phyloP scores from a whole-genome alignment of 176 grass and related monocot species.

The Eleusine indica region DNA sequence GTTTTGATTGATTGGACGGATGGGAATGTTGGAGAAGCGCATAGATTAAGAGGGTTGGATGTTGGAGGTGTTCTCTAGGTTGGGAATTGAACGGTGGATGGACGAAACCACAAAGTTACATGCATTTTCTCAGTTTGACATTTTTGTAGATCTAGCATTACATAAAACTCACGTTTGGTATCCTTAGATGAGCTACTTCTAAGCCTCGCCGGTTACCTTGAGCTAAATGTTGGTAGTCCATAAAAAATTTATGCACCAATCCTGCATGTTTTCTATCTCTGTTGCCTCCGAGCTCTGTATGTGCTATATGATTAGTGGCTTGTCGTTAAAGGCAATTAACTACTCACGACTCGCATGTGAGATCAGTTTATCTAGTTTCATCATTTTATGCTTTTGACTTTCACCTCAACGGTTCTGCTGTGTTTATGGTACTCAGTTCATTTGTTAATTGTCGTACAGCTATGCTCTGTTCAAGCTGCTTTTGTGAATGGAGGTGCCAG shows the following conservation, averaged over 20 bases:
- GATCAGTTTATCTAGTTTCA: not conserved
- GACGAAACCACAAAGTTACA: not conserved
- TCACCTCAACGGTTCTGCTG: not conserved
- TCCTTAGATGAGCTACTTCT: not conserved
- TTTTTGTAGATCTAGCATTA: not conserved
- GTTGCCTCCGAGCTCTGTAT: not conserved
- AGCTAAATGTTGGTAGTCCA: not conserved
- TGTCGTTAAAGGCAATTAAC: not conserved
- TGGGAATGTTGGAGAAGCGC: no score
- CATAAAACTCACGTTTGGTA: not conserved
- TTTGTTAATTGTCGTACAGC: slow-evolving; percentile 44
- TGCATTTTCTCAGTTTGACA: not conserved
- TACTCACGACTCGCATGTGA: not conserved
- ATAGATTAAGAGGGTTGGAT: not conserved
- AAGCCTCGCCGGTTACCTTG: not conserved
- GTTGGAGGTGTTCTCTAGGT: not conserved
- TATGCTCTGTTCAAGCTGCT: slow-evolving; percentile 74
- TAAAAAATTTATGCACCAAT: not conserved
- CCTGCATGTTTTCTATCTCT: not conserved
- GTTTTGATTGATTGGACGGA: slow-evolving; percentile 1
- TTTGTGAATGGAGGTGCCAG: slow-evolving; percentile 53
- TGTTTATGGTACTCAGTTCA: not conserved
- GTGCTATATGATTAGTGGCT: not conserved
- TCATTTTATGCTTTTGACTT: not conserved
- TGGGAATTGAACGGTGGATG: no score